A percentile compares a stretch with the other conserved stretches of the same genome.
Conservation (phyloP, 129 eudicot species). For the Kitagawia praeruptora region DNA sequence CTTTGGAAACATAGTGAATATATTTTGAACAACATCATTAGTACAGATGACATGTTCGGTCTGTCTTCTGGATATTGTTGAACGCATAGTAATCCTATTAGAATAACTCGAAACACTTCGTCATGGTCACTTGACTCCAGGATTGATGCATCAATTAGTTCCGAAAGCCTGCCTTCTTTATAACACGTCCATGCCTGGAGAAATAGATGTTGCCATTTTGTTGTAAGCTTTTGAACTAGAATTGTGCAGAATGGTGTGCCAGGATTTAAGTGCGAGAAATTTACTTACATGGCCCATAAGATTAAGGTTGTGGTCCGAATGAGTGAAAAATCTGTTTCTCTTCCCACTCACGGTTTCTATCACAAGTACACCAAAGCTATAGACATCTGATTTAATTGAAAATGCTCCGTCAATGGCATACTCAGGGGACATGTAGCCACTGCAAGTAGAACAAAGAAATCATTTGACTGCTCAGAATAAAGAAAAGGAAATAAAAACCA, state of each 20-base stretch:
- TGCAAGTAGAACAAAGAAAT: background rate
- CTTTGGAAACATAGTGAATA: too few species aligned
- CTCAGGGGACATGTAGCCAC: conserved; percentile 59
- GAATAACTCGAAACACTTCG: conserved; percentile 30
- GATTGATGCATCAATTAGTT: conserved; percentile 26
- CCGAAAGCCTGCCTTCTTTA: conserved; percentile 28
- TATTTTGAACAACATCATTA: too few species aligned
- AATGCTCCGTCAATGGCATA: conserved; percentile 40
- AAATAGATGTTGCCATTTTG: background rate
- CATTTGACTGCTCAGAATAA: background rate
- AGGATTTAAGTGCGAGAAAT: background rate
- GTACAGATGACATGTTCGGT: conserved; percentile 43
- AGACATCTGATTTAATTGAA: conserved; percentile 48
- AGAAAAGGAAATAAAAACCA: background rate
- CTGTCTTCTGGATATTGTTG: conserved; percentile 52
- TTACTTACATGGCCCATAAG: conserved; percentile 52
- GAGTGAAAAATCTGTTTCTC: conserved; percentile 29
- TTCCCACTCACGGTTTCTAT: conserved; percentile 40
- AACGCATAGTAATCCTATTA: conserved; percentile 39
- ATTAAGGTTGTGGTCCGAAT: conserved; percentile 32
- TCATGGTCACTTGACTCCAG: conserved; percentile 2
- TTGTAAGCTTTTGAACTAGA: background rate
- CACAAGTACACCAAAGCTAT: conserved; percentile 50
- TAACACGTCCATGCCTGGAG: conserved; percentile 38
- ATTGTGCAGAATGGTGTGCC: background rate